A percentile compares a stretch with the other conserved stretches of the same genome.
phyloP scores from a whole-genome alignment of 352 stramenopile genomes.

The Phytophthora pini region DNA sequence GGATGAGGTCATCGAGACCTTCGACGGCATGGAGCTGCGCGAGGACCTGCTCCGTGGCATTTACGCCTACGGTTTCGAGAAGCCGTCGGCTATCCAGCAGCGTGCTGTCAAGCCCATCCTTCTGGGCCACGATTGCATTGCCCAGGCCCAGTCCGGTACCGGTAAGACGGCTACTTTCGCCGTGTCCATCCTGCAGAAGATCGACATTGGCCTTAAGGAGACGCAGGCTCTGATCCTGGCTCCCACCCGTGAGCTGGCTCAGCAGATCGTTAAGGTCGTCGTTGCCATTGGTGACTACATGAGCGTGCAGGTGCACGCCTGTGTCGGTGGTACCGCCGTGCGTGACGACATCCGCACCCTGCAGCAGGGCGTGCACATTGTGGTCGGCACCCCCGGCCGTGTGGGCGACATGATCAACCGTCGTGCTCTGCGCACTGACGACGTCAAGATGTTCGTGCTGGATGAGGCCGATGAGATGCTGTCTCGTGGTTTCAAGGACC shows the following conservation, averaged over 20 bases:
- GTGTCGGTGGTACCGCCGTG: slow-evolving; percentile 98
- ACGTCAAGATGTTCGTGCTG: slow-evolving; percentile 98
- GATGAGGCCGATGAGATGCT: slow-evolving; percentile 99
- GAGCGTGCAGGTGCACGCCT: slow-evolving; percentile 97
- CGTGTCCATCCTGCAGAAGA: slow-evolving; percentile 98
- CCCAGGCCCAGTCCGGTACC: slow-evolving; percentile 98
- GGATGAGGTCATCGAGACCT: slow-evolving; percentile 98
- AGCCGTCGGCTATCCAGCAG: slow-evolving; percentile 99
- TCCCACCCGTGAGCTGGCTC: slow-evolving; percentile 98
- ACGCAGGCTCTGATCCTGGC: slow-evolving; percentile 99
- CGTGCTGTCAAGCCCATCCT: slow-evolving; percentile 98
- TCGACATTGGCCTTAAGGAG: slow-evolving; percentile 95
- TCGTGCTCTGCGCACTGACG: slow-evolving; percentile 93
- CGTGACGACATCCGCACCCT: slow-evolving; percentile 99
- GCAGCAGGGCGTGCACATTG: slow-evolving; percentile 97
- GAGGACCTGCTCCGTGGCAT: slow-evolving; percentile 99
- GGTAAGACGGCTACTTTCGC: slow-evolving; percentile 99
- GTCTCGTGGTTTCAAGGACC: slow-evolving; percentile 99
- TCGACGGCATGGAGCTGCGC: slow-evolving; percentile 98
- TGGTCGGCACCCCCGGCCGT: slow-evolving; percentile 98
- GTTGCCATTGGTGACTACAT: slow-evolving; percentile 96
- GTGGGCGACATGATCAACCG: slow-evolving; percentile 99
- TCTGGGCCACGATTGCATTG: slow-evolving; percentile 98
- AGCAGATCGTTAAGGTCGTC: slow-evolving; percentile 99
- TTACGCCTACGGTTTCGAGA: slow-evolving; percentile 99